A percentile compares a stretch with the other conserved stretches of the same genome.
Evolutionary conservation across 225 moss, liverwort and hornwort species (phyloP).

Genomic region (Neckera pumila): DNA sequence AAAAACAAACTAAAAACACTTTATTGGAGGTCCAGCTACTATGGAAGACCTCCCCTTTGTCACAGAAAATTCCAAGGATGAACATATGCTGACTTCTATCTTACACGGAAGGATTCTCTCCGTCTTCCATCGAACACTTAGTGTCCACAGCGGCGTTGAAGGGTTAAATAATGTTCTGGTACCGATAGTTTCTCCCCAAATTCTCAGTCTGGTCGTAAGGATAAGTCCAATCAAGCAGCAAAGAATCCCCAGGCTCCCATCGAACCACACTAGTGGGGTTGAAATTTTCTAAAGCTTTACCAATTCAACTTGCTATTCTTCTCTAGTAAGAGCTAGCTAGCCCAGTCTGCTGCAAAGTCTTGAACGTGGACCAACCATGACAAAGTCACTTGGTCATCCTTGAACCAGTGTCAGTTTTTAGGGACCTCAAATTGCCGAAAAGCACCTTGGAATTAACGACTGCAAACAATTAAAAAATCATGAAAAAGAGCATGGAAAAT

Average conservation of each 20-base stretch:
- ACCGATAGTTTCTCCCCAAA: background rate
- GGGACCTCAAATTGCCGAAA: background rate
- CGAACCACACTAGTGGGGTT: background rate
- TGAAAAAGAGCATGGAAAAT: background rate
- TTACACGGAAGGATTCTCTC: too few species aligned
- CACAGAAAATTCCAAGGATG: too few species aligned
- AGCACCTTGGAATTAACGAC: background rate
- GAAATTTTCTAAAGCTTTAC: background rate
- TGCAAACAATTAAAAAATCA: background rate
- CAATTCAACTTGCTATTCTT: background rate
- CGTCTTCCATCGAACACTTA: too few species aligned
- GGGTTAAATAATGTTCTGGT: background rate
- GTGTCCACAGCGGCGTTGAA: too few species aligned
- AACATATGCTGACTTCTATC: too few species aligned
- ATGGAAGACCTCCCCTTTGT: too few species aligned
- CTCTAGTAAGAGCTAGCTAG: background rate
- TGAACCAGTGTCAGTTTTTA: background rate
- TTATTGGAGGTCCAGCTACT: too few species aligned
- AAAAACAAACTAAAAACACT: too few species aligned
- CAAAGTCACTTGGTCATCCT: background rate
- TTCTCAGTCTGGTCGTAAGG: background rate
- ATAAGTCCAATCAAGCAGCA: background rate
- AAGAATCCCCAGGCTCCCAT: background rate
- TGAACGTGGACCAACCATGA: background rate
- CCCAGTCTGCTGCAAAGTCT: background rate